Base-by-base conservation (phyloP, 257 asterid genomes). In the Scutellaria barbata region DNA sequence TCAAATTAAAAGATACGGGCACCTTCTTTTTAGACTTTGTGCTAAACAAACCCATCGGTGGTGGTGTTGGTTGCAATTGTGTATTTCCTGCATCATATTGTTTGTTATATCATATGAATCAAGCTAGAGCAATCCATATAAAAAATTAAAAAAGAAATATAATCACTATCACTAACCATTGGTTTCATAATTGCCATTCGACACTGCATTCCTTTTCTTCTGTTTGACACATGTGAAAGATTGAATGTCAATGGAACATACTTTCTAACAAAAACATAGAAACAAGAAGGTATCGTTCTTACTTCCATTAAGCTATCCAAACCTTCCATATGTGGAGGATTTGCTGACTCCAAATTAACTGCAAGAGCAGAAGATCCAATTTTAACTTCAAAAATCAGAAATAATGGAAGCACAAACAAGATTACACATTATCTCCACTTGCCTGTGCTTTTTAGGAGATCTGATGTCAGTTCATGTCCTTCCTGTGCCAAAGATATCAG, bases 401-500 rank as follows among this genome's bases (percentile, higher is more conserved):
- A 59, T 17, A 22, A 12, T 16, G 20, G 73, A 54, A 69, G 63
- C 40, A 72, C 48, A 42, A 58, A 54, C 40, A 46, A 63, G 65
- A 69, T 25, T 8, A 42, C 70, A 73, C 12, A 64, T 74, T 60
- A 30, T 68, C 66, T 51, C 41, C 25, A 74, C 86, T 76, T 84
- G 82, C 96, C 96, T 68, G 83, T 57, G 63, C 75, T 82, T 69
- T 79, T 87, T 59, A 87, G 85, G 55, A 87, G 79, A 62, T 79
- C 83, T 37, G 92, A 71, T 35, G 80, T 81, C 37, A 89, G 72
- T 71, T 85, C 89, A 55, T 81, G 66, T 41, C 98, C 98, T 60
- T 89, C 87, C 89, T 93, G 98, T 65, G 95, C 97, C 69, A 94
- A 80, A 70, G 92, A 82, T 62, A 94, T 84, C 80, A 90, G 80